Base-by-base conservation (phyloP, 1,284 basidiomycete genomes). In the Sanghuangporus baumii region DNA sequence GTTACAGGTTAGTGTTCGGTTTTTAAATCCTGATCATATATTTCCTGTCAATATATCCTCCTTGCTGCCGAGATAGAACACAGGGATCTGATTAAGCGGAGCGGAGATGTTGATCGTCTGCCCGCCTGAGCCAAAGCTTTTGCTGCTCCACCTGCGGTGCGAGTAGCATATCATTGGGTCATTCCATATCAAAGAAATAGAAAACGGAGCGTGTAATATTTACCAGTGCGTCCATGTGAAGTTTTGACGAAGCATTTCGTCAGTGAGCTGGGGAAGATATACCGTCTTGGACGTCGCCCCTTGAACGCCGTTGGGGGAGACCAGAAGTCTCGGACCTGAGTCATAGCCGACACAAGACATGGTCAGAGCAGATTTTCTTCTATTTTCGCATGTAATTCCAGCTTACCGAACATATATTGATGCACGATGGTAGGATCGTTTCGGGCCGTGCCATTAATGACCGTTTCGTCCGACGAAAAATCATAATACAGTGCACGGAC, bases 401-500 rank as follows among this genome's bases (percentile, higher is more conserved):
- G 67, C 68, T 51, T 41, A 75, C 75, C 76, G 48, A 77, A 71
- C 75, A 77, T 74, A 65, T 72, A 78, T 66, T 77, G 70, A 63
- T 77, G 74, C 16, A 73, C 67, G 43, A 78, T 71, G 1, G 65
- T 40, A 26, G 73, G 74, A 55, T 76, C 70, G 56, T 77, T 78
- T 9, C 37, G 56, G n/a, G 67, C 65, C 1, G 75, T 76, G n/a
- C 64, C 74, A 23, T 68, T 69, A 14, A 67, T 68, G 2, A 77
- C 70, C 54, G 70, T 68, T 2, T 71, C 69, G 57, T 75, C 76
- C 20, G 71, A 72, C 16, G 73, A 74, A 65, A 78, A 78, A 63
- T 78, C 75, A 62, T 71, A 74, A 62, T 74, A 77, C 5, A 78
- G 67, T 1, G 72, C 72, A n/a, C 75, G 69, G 73, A 78, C 74